Evolutionary conservation across 177 flowering plant genomes (phyloP), one percentile per base, ranked within the genome.

Genomic region (Vitis hybrid): DNA sequence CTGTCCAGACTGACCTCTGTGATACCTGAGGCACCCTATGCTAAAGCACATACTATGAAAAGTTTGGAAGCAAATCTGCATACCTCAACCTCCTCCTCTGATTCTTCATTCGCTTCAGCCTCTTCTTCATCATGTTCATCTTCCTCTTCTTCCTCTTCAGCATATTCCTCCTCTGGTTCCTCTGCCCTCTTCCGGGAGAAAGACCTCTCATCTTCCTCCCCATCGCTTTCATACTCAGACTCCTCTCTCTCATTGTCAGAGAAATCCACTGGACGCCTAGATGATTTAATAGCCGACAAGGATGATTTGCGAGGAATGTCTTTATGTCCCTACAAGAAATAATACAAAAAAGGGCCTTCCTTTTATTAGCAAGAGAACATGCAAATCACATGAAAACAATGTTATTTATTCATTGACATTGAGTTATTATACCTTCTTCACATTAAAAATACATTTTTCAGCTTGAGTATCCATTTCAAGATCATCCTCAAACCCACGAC

Each of bases 161-260:
- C 89, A 60, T 88, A 86, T 62, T 81, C 93, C 66, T 75, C 77
- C 67, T 85, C 96, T 23, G 78, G 80, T 57, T 84, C 90, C 61
- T 81, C 87, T 65, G 50, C 82, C 71, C 83, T 80, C 67, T 82
- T 82, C 56, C 75, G 89, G 62, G 80, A 76, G 15, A 86, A 87
- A 68, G 88, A 77, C 70, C 79, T 79, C 70, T 87, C 94, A 60
- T 80, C 92, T 78, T 91, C 98, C 64, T 87, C 91, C 14, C 84
- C 97, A 63, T 91, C 94, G 73, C 82, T 90, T 87, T 93, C 99
- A 78, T 96, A 96, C 75, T 93, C 98, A 40, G 99, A 93, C 74
- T 88, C 98, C 80, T 88, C 99, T 73, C 83, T 81, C 54, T 93
- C 98, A 75, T 97, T 91, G n/a, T 92, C 98, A 54, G 91, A 88